A percentile compares a stretch with the other conserved stretches of the same genome.
phyloP scores from a whole-genome alignment of 306 rosid species.

The Vicia villosa region DNA sequence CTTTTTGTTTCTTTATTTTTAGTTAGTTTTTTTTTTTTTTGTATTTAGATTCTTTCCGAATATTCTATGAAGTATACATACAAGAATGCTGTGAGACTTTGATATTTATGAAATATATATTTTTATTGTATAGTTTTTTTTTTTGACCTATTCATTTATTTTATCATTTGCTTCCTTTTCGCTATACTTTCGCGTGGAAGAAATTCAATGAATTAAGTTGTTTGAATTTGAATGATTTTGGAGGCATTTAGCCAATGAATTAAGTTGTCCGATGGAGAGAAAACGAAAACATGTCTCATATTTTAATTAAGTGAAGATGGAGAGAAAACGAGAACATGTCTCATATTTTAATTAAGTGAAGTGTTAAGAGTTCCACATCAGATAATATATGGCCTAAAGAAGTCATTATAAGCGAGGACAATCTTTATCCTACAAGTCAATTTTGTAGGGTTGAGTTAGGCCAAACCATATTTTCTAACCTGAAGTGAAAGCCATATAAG shows the following conservation, averaged over 20 bases:
- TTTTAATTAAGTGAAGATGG: not conserved
- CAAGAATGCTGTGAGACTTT: not conserved
- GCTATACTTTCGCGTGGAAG: not conserved
- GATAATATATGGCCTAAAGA: too few relatives aligned
- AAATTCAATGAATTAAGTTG: not conserved
- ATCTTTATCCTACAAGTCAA: too few relatives aligned
- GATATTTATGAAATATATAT: not conserved
- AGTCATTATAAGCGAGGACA: too few relatives aligned
- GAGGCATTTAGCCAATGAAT: too few relatives aligned
- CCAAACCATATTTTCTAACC: too few relatives aligned
- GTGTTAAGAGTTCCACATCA: too few relatives aligned
- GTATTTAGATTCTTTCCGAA: not conserved
- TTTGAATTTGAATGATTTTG: not conserved
- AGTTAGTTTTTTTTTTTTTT: not conserved
- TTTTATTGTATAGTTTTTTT: not conserved
- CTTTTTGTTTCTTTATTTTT: not conserved
- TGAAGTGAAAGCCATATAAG: too few relatives aligned
- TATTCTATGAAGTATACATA: not conserved
- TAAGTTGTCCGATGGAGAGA: not conserved
- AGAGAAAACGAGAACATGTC: not conserved
- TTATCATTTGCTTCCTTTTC: not conserved
- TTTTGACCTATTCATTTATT: not conserved
- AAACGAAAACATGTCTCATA: not conserved
- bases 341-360: not conserved
- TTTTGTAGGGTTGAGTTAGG: too few relatives aligned